These are phyloP conservation scores for Apiosordaria backusii DNA, from an alignment of 495 filamentous ascomycete species.

Conservation along the genomic window DNA sequence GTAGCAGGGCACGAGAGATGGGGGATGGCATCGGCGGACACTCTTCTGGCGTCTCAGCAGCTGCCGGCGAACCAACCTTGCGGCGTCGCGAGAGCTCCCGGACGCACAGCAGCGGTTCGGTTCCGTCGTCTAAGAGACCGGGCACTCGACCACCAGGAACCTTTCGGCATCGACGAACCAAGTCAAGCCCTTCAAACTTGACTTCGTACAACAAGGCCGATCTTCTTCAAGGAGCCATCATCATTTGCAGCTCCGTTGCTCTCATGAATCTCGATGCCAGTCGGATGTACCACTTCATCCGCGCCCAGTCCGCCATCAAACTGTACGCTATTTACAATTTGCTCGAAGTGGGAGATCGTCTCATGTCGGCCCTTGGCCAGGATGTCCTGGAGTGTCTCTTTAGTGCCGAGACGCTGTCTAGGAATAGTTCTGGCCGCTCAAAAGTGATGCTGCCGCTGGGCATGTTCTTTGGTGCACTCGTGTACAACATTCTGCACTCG, in stretches of 20 bases:
- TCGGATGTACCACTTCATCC: conserved; percentile 96
- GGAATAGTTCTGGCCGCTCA: conserved; percentile 81
- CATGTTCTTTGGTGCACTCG: conserved; percentile 81
- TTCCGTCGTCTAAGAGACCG: conserved; percentile 7
- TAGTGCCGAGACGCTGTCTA: conserved; percentile 84
- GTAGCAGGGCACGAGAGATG: conserved; percentile 33
- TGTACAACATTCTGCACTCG: conserved; percentile 84
- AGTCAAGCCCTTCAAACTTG: conserved; percentile 78
- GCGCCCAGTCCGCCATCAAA: conserved; percentile 94
- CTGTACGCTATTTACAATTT: conserved; percentile 98
- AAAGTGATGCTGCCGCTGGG: conserved; percentile 88
- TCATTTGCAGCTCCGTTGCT: conserved; percentile 75
- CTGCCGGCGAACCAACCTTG: not conserved
- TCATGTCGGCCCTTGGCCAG: conserved; percentile 87
- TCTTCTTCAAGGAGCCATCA: conserved; percentile 81
- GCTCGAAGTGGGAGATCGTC: conserved; percentile 80
- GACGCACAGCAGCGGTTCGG: not conserved
- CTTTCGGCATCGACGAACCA: conserved; percentile 67
- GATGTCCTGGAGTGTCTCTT: conserved; percentile 96
- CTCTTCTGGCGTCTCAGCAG: not conserved
- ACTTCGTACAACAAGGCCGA: conserved; percentile 91
- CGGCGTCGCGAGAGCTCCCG: conserved; percentile 13
- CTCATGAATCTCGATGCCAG: conserved; percentile 94
- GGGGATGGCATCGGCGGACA: not conserved
- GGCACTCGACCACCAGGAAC: conserved; percentile 26